phyloP scores from a whole-genome alignment of 345 rosid genomes.

The Turritis glabra region DNA sequence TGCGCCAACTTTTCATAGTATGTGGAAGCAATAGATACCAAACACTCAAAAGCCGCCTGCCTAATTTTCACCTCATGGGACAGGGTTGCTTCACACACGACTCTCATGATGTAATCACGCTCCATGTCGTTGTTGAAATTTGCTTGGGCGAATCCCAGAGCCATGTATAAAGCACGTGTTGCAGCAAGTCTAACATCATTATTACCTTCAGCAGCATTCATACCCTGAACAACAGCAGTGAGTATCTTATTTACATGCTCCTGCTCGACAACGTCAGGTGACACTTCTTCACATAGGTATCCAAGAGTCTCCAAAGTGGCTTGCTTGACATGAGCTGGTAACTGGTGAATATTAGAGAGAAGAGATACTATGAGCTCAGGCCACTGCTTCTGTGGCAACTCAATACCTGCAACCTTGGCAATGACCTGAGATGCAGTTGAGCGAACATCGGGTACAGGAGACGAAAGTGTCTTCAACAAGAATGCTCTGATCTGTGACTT shows the following conservation, averaged over 20 bases:
- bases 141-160: constrained; percentile 70
- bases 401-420: constrained; percentile 76
- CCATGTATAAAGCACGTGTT: constrained; percentile 58
- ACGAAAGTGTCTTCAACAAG: constrained; percentile 60
- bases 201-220: constrained; percentile 59
- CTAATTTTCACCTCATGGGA: constrained; percentile 59
- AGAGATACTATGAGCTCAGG: constrained; percentile 69
- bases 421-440: constrained; percentile 72
- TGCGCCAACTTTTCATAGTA: constrained; percentile 58
- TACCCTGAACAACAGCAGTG: constrained; percentile 69
- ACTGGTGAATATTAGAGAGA: constrained; percentile 63
- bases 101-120: constrained; percentile 70
- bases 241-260: constrained; percentile 80
- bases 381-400: constrained; percentile 81
- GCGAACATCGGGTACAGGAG: constrained; percentile 61
- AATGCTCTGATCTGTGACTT: constrained; percentile 62
- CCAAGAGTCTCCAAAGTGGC: constrained; percentile 82
- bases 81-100: constrained; percentile 64
- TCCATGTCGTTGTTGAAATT: constrained; percentile 68
- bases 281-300: constrained; percentile 73
- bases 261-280: constrained; percentile 71
- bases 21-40: constrained; percentile 65
- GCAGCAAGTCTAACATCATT: constrained; percentile 70
- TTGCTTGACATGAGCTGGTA: constrained; percentile 67
- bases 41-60: constrained; percentile 67